Conservation (phyloP, 768 basidiomycete species). For the Stropharia rugosoannulata region DNA sequence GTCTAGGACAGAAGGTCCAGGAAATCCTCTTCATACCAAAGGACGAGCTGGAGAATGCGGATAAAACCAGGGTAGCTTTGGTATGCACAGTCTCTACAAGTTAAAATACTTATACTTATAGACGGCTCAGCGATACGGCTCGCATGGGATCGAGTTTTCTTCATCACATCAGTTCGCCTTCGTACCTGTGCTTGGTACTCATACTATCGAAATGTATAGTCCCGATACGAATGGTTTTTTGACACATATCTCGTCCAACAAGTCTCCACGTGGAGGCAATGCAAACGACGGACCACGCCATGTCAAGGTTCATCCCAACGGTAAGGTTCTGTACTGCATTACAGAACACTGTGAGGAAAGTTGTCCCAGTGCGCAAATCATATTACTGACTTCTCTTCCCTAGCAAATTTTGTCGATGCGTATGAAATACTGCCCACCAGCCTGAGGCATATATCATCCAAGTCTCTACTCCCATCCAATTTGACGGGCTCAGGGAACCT, state of each 20-base stretch:
- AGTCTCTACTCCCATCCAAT: conserved; percentile 27
- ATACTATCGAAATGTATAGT: conserved; percentile 46
- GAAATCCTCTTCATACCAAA: conserved; percentile 46
- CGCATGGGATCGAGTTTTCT: conserved; percentile 51
- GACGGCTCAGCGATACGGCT: conserved; percentile 43
- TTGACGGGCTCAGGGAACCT: not conserved
- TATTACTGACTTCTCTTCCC: not conserved
- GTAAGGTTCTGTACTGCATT: conserved; percentile 47
- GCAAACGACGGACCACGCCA: conserved; percentile 50
- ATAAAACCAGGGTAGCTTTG: conserved; percentile 50
- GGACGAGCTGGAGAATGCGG: conserved; percentile 39
- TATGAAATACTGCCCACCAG: conserved; percentile 35
- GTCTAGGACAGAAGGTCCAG: conserved; percentile 43
- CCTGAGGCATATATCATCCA: conserved; percentile 30
- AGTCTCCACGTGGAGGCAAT: conserved; percentile 35
- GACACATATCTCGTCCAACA: conserved; percentile 33
- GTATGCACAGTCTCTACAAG: conserved; percentile 23
- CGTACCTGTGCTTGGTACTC: conserved; percentile 48
- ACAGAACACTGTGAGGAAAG: conserved; percentile 48
- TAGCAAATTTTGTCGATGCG: conserved; percentile 46
- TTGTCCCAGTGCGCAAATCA: not conserved
- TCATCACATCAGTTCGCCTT: conserved; percentile 35
- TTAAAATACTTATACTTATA: not conserved
- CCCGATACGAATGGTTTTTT: conserved; percentile 34
- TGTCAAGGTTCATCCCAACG: conserved; percentile 52